Evolutionary conservation across 2,329 filamentous ascomycete species (phyloP), one percentile per base, ranked within the genome.

Genomic region (Triangularia verruculosa): DNA sequence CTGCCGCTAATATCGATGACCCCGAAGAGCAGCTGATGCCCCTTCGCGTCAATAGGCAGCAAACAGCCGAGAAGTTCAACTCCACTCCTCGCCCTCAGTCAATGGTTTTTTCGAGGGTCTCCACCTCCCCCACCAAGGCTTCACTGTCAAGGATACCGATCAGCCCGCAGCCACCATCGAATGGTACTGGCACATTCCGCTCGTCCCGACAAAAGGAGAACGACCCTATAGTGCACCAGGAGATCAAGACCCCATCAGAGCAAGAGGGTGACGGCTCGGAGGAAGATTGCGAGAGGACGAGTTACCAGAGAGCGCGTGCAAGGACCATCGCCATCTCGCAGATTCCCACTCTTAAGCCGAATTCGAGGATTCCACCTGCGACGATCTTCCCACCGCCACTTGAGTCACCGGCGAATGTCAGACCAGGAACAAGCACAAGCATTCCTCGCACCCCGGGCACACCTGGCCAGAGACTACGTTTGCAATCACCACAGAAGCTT

Each of bases 401-500:
- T 2, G 71, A 74, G 4, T 72, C 70, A 6, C 70, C 72, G 9
- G 39, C n/a, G 15, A 47, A 47, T 47, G 39, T 47, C 39, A 47
- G 39, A 47, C 17, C 39, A 9, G 39, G 39, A 5, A 70, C 69
- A 17, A 11, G 13, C 13, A 5, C 69, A n/a, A 30, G 13, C 25
- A 5, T 71, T 76, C 34, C 72, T 74, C n/a, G 72, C 6, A 39
- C 73, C 5, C 52, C 70, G 0, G 25, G 79, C 1, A 77, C 83
- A 64, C 56, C 65, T 51, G 75, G 74, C 11, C 77, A 77, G 58
- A 89, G 87, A 68, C 79, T 92, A 32, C 87, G 89, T 11, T 82
- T 91, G 11, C 88, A 91, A 66, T 89, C 86, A 13, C 83, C 88
- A 0, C 89, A 90, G 70, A 93, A 90, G 73, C 80, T 94, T 20